Percentiles rank a stretch among this genome's conserved stretches.
phyloP scores from a whole-genome alignment of 129 eudicot species.

The Chrysanthemum lavandulifolium region DNA sequence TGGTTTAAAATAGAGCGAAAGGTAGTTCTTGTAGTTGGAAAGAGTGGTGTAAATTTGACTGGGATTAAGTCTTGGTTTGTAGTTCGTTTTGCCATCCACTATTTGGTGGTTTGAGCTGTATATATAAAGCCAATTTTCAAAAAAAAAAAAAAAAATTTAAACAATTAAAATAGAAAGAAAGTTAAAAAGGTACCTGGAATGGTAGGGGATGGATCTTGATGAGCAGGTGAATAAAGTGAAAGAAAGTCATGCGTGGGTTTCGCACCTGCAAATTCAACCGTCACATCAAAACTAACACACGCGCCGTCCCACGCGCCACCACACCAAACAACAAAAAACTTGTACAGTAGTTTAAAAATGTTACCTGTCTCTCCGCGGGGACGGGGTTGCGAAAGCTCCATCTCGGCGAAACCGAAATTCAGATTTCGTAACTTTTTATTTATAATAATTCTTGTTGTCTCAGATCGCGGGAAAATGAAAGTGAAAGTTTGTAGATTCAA shows the following conservation, averaged over 20 bases:
- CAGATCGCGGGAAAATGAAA: slow-evolving; percentile 19
- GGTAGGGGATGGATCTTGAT: slow-evolving; percentile 64
- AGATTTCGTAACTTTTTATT: slow-evolving; percentile 20
- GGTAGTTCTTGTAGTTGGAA: too few relatives aligned
- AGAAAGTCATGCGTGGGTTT: slow-evolving; percentile 90
- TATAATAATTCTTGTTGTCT: not conserved
- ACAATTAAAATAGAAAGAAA: not conserved
- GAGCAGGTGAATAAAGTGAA: slow-evolving; percentile 72
- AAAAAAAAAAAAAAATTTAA: too few relatives aligned
- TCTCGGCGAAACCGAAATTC: slow-evolving; percentile 21
- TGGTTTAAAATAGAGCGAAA: too few relatives aligned
- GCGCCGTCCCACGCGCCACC: not conserved
- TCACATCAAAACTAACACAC: slow-evolving; percentile 4
- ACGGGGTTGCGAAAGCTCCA: slow-evolving; percentile 83
- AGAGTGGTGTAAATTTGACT: too few relatives aligned
- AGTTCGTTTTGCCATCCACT: too few relatives aligned
- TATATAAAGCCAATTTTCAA: too few relatives aligned
- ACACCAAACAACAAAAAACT: not conserved
- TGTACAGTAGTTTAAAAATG: slow-evolving; percentile 15
- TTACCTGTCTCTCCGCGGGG: slow-evolving; percentile 63
- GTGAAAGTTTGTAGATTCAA: slow-evolving; percentile 9
- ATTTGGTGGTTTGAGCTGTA: too few relatives aligned
- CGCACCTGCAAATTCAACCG: slow-evolving; percentile 47
- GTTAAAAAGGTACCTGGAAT: slow-evolving; percentile 27
- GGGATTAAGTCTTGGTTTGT: too few relatives aligned